Evolutionary conservation across 2,329 filamentous ascomycete genomes (phyloP).

Genomic region (Hypoxylon sp.): DNA sequence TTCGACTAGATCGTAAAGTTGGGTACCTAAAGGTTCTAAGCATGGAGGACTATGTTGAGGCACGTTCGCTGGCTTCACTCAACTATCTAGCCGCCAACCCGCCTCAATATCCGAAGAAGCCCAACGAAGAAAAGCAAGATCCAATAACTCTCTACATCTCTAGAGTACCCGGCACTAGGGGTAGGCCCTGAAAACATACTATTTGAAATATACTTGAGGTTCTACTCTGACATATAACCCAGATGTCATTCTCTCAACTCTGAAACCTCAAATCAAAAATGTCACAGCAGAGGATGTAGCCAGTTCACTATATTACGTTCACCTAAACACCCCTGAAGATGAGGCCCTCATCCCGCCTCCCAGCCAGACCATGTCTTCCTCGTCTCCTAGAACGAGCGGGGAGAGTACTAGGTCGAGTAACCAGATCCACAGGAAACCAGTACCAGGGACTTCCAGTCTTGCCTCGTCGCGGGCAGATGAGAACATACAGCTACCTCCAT

Average conservation of each 20-base stretch:
- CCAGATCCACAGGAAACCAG: conserved; percentile 67
- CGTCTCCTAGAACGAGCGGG: conserved; percentile 60
- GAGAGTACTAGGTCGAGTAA: conserved; percentile 58
- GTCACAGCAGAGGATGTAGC: conserved; percentile 90
- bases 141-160: conserved; percentile 91
- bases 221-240: conserved; percentile 34
- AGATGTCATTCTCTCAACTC: conserved; percentile 94
- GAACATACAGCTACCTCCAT: conserved; percentile 26
- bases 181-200: conserved; percentile 62
- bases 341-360: conserved; percentile 55
- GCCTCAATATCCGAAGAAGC: conserved; percentile 85
- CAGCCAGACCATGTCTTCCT: conserved; percentile 51
- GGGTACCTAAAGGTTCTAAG: conserved; percentile 6
- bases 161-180: conserved; percentile 90
- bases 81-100: conserved; percentile 88
- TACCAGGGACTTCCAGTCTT: conserved; percentile 54
- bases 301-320: conserved; percentile 91
- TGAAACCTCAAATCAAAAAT: conserved; percentile 90
- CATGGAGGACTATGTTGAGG: conserved; percentile 73
- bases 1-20: neutral
- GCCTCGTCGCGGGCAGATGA: conserved; percentile 34
- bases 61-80: conserved; percentile 84
- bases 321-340: conserved; percentile 78
- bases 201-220: conserved; percentile 33
- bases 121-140: conserved; percentile 76